Conservation (phyloP, 1,139 yeast species). For the Suhomyces bolitotheri region DNA sequence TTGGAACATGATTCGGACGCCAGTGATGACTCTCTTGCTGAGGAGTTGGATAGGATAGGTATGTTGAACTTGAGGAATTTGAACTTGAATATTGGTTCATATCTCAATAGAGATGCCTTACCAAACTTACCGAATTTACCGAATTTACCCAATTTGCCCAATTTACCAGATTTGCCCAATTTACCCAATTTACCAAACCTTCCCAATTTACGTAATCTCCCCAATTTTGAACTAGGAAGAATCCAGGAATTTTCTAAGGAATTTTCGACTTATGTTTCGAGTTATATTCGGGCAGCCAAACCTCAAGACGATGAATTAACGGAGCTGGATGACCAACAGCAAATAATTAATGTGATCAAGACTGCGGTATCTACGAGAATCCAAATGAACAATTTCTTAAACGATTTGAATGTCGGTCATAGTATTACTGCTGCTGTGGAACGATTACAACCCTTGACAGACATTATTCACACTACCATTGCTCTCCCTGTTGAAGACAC, state of each 20-base stretch:
- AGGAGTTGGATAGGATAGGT: conserved; percentile 50
- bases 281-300: conserved; percentile 22
- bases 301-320: conserved; percentile 7
- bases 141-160: conserved; percentile 9
- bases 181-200: conserved; percentile 14
- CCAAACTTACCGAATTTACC: conserved; percentile 21
- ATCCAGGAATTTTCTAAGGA: conserved; percentile 33
- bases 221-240: conserved; percentile 24
- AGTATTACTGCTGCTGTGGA: conserved; percentile 56
- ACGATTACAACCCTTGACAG: conserved; percentile 56
- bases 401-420: conserved; percentile 53
- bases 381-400: conserved; percentile 51
- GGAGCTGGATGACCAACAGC: conserved; percentile 9
- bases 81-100: conserved; percentile 19
- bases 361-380: conserved; percentile 44
- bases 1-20: conserved; percentile 14
- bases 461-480: conserved; percentile 49
- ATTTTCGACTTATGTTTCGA: conserved; percentile 30
- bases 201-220: conserved; percentile 23
- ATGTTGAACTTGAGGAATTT: conserved; percentile 28
- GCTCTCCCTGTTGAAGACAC: conserved; percentile 52
- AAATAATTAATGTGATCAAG: conserved; percentile 30
- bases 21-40: conserved; percentile 39
- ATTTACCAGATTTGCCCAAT: conserved; percentile 17
- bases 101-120: conserved; percentile 16